Percentiles rank a stretch among this genome's conserved stretches.
phyloP scores from a whole-genome alignment of 78 protist species.

The Dictyostelium firmibasis region DNA sequence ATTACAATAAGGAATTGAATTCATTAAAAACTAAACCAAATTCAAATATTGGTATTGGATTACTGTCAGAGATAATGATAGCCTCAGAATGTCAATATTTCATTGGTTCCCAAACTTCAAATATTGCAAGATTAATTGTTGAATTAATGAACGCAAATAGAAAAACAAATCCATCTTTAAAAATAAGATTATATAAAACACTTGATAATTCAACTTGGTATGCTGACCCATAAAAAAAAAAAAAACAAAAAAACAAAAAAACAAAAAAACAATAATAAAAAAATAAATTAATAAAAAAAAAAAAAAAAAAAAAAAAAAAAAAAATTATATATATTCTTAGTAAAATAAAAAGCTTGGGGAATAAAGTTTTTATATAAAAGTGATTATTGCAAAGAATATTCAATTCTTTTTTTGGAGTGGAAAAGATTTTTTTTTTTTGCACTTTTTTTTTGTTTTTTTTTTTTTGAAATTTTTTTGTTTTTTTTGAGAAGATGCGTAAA shows the following conservation, averaged over 20 bases:
- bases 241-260: background rate
- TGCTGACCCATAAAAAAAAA: background rate
- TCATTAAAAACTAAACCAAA: background rate
- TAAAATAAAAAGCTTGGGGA: too few species aligned
- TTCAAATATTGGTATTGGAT: background rate
- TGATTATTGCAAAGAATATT: too few species aligned
- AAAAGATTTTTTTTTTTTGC: too few species aligned
- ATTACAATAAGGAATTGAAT: background rate
- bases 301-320: too few species aligned
- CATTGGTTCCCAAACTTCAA: background rate
- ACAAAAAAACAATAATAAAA: background rate
- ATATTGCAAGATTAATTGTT: background rate
- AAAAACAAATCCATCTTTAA: background rate
- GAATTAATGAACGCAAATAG: conserved; percentile 11
- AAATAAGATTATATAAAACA: background rate
- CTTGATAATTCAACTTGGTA: background rate
- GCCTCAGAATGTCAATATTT: conserved; percentile 1
- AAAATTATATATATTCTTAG: too few species aligned
- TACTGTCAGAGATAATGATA: background rate
- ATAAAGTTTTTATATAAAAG: too few species aligned
- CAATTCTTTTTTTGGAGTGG: too few species aligned
- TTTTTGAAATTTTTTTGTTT: too few species aligned
- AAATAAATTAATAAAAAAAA: background rate
- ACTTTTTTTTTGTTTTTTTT: too few species aligned
- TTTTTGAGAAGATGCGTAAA: too few species aligned